phyloP scores from a whole-genome alignment of 2,329 filamentous ascomycete genomes.

The Sarocladiaceae sp. region DNA sequence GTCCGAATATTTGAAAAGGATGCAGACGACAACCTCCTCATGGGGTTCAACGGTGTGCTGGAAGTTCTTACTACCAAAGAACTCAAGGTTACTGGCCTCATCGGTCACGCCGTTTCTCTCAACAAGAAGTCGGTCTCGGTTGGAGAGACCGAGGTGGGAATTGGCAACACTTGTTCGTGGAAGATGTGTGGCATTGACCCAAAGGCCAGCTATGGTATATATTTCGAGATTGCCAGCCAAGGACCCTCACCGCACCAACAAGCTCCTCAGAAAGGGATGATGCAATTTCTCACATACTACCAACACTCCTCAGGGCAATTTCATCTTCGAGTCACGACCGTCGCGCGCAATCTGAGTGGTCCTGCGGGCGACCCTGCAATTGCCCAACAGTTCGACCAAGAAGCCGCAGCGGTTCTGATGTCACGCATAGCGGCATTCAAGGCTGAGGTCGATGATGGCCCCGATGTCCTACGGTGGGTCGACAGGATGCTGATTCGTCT shows the following conservation, averaged over 20 bases:
- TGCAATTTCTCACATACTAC: conserved; percentile 98
- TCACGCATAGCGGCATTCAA: conserved; percentile 99
- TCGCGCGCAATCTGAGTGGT: conserved; percentile 85
- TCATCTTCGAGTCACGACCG: conserved; percentile 91
- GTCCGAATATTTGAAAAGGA: conserved; percentile 97
- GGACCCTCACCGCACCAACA: conserved; percentile 83
- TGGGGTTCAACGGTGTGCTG: conserved; percentile 96
- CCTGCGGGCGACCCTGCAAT: conserved; percentile 92
- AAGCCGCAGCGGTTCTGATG: conserved; percentile 96
- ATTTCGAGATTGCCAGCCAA: conserved; percentile 96
- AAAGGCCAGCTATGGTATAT: conserved; percentile 87
- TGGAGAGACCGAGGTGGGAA: conserved; percentile 95
- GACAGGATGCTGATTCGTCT: conserved; percentile 97
- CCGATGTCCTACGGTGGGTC: conserved; percentile 97
- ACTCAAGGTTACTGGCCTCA: conserved; percentile 94
- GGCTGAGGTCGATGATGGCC: conserved; percentile 95
- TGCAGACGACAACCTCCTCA: conserved; percentile 85
- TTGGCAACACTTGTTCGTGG: conserved; percentile 98
- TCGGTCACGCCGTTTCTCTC: conserved; percentile 91
- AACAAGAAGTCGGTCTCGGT: conserved; percentile 98
- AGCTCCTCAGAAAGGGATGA: conserved; percentile 86
- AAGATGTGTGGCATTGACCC: conserved; percentile 99
- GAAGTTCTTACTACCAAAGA: conserved; percentile 98
- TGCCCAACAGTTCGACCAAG: conserved; percentile 96
- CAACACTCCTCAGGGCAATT: conserved; percentile 96